A percentile compares a stretch with the other conserved stretches of the same genome.
phyloP scores from a whole-genome alignment of 148 eudicot genomes.

The Pharnaceum exiguum region DNA sequence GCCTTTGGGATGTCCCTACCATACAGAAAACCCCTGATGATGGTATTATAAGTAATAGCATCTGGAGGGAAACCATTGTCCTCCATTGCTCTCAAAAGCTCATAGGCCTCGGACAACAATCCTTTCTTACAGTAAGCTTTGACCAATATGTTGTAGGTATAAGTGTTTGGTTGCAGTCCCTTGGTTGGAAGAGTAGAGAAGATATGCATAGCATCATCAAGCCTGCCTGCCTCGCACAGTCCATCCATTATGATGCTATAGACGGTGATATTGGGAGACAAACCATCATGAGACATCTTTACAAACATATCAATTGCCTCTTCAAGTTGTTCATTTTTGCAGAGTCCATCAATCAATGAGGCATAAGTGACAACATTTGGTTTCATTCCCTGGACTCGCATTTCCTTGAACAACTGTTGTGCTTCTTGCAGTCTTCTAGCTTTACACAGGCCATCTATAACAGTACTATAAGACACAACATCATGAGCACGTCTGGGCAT shows the following conservation, averaged over 20 bases:
- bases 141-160: too few relatives aligned
- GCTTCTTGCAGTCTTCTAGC: conserved; percentile 19
- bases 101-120: conserved; percentile 10
- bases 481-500: conserved; percentile 2
- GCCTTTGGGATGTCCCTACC: conserved; percentile 13
- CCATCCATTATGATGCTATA: conserved; percentile 13
- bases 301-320: conserved; percentile 15
- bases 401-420: background rate
- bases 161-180: too few relatives aligned
- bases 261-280: conserved; percentile 15
- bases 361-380: conserved; percentile 13
- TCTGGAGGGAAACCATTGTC: conserved; percentile 22
- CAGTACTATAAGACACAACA: background rate
- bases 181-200: too few relatives aligned
- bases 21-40: conserved; percentile 8
- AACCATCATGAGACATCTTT: conserved; percentile 24
- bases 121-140: conserved; percentile 17
- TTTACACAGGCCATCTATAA: conserved; percentile 27
- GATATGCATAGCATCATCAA: too few relatives aligned
- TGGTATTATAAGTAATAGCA: conserved; percentile 5
- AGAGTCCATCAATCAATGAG: conserved; percentile 19
- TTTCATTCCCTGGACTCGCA: conserved; percentile 7
- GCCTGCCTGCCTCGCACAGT: too few relatives aligned
- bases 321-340: conserved; percentile 14
- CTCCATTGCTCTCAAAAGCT: conserved; percentile 18